phyloP scores from a whole-genome alignment of 2,329 filamentous ascomycete genomes.

The Orbilia javanica region DNA sequence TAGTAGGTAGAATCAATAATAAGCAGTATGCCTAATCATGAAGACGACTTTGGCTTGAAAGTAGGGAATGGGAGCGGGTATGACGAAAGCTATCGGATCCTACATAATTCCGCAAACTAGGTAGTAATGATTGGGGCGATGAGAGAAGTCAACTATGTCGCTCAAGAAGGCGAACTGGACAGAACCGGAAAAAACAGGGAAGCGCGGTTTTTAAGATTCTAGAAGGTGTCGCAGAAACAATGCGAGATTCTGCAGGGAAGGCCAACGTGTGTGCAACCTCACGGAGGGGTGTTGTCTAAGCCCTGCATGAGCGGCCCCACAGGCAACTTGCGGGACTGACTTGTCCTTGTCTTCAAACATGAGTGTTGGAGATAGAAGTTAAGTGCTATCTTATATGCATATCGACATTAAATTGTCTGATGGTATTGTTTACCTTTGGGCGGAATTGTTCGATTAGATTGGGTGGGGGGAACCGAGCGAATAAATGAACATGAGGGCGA shows the following conservation, averaged over 20 bases:
- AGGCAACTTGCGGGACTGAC: conserved; percentile 27
- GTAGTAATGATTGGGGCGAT: conserved; percentile 15
- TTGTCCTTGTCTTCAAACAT: not conserved
- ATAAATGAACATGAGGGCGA: not conserved
- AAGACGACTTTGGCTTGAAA: not conserved
- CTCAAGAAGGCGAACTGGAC: not conserved
- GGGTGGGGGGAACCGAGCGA: not conserved
- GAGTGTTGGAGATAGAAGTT: not conserved
- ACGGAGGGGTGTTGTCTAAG: conserved; percentile 29
- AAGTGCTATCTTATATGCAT: not conserved
- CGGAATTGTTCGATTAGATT: too few relatives aligned
- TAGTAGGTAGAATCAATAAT: not conserved
- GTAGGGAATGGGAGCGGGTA: not conserved
- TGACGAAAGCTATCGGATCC: not conserved
- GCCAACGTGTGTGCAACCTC: not conserved
- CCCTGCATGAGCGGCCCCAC: conserved; percentile 47
- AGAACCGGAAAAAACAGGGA: not conserved
- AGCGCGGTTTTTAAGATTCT: conserved; percentile 16
- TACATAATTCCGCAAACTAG: conserved; percentile 7
- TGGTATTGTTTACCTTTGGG: not conserved
- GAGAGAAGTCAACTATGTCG: not conserved
- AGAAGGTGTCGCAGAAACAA: not conserved
- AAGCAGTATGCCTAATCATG: not conserved
- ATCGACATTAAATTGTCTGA: too few relatives aligned
- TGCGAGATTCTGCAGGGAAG: not conserved